phyloP scores from a whole-genome alignment of 345 rosid genomes.

The Moricandia arvensis region DNA sequence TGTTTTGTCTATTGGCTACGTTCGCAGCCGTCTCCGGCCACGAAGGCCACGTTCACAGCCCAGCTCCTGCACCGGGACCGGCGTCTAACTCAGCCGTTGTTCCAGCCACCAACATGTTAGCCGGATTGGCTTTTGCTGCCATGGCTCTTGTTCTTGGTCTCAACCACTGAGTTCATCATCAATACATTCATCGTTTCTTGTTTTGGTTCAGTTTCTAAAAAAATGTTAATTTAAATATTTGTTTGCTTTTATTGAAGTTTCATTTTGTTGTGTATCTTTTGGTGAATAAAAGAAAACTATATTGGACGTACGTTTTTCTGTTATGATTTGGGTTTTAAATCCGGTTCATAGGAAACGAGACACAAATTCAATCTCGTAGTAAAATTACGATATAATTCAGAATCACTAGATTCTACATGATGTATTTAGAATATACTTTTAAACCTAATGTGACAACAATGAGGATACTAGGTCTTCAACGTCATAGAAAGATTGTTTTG shows the following conservation, averaged over 20 bases:
- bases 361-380: background rate
- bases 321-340: constrained; percentile 5
- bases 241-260: background rate
- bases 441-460: background rate
- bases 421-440: background rate
- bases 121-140: constrained; percentile 32
- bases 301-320: background rate
- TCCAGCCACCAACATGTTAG: constrained; percentile 32
- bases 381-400: background rate
- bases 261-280: background rate
- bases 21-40: constrained; percentile 32
- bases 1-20: constrained; percentile 32
- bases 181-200: background rate
- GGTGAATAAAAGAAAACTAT: background rate
- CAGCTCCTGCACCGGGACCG: constrained; percentile 27
- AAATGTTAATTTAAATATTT: constrained; percentile 16
- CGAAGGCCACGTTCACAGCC: constrained; percentile 23
- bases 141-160: constrained; percentile 34
- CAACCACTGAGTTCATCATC: constrained; percentile 33
- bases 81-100: constrained; percentile 24
- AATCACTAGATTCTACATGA: background rate
- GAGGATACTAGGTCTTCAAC: too few species aligned
- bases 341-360: background rate
- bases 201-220: constrained; percentile 6
- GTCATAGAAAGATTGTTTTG: too few species aligned